Percentiles rank a stretch among this genome's conserved stretches.
phyloP scores from a whole-genome alignment of 1,139 yeast species.

The Saccharomyces hybrid region DNA sequence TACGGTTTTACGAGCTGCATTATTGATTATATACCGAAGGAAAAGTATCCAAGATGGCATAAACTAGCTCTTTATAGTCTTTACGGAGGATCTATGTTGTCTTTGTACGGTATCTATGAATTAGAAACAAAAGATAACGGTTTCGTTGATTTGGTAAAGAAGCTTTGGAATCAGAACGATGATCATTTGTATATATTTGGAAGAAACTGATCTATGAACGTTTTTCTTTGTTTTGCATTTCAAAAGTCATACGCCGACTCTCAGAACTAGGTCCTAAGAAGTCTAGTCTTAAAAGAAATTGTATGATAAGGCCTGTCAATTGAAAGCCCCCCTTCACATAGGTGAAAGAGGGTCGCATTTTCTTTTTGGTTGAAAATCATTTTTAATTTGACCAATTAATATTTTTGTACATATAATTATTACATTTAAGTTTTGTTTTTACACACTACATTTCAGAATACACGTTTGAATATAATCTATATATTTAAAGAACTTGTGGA shows the following conservation, averaged over 20 bases:
- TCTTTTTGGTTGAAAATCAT: too few relatives aligned
- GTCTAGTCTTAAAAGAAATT: not conserved
- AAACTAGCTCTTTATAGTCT: constrained; percentile 55
- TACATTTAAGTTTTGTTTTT: too few relatives aligned
- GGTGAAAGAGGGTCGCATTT: too few relatives aligned
- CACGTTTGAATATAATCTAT: too few relatives aligned
- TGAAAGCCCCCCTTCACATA: too few relatives aligned
- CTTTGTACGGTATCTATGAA: constrained; percentile 74
- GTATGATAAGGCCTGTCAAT: too few relatives aligned
- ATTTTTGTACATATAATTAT: too few relatives aligned
- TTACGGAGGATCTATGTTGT: constrained; percentile 61
- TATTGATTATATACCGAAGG: constrained; percentile 78
- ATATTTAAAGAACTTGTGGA: too few relatives aligned
- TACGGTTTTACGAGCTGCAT: constrained; percentile 82
- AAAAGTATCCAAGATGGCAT: constrained; percentile 73
- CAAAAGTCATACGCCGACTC: not conserved
- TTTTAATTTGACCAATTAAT: too few relatives aligned
- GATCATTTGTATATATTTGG: constrained; percentile 22
- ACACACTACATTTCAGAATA: too few relatives aligned
- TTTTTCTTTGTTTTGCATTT: not conserved
- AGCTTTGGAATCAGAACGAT: constrained; percentile 38
- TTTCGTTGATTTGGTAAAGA: constrained; percentile 40
- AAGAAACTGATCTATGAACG: constrained; percentile 6
- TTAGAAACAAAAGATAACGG: constrained; percentile 70
- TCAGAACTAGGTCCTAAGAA: not conserved